Percentiles rank a stretch among this genome's conserved stretches.
These are phyloP conservation scores for Neotropicomus parvogracilis DNA, from an alignment of 1,284 basidiomycete species.

Conservation along the genomic window DNA sequence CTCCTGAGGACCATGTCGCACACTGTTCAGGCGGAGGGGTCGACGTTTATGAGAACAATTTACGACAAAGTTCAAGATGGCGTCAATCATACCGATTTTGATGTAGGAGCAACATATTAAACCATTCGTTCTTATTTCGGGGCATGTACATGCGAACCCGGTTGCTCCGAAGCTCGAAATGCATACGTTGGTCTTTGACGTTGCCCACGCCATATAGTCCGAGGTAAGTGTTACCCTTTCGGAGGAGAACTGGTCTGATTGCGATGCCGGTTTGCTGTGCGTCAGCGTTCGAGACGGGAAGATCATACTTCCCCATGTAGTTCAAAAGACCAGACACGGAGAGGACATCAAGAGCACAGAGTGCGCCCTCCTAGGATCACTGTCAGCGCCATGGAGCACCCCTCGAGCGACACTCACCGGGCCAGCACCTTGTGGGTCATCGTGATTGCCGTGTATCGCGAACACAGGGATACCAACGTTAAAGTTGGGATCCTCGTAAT, in stretches of 20 bases:
- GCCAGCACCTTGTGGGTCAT: slow-evolving; percentile 96
- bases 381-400: not conserved
- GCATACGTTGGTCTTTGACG: slow-evolving; percentile 93
- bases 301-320: slow-evolving; percentile 92
- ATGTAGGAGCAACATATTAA: slow-evolving; percentile 91
- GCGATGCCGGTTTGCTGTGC: slow-evolving; percentile 73
- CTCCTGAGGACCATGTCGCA: slow-evolving; percentile 90
- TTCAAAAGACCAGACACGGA: slow-evolving; percentile 93
- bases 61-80: not conserved
- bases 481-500: slow-evolving; percentile 96
- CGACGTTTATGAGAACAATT: slow-evolving; percentile 11
- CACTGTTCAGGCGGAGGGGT: slow-evolving; percentile 46
- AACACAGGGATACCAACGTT: slow-evolving; percentile 96
- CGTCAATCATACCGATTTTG: slow-evolving; percentile 82
- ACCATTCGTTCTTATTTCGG: slow-evolving; percentile 85
- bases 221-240: slow-evolving; percentile 83
- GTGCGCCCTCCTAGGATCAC: slow-evolving; percentile 77
- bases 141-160: slow-evolving; percentile 97
- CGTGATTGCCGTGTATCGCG: slow-evolving; percentile 99
- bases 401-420: slow-evolving; percentile 50
- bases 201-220: slow-evolving; percentile 96
- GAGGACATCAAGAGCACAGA: slow-evolving; percentile 93
- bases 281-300: slow-evolving; percentile 64
- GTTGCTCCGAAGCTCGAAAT: slow-evolving; percentile 91
- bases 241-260: slow-evolving; percentile 85